Evolutionary conservation across 1,139 yeast genomes (phyloP), one percentile per base, ranked within the genome.

Genomic region (Yamadazyma sp.): DNA sequence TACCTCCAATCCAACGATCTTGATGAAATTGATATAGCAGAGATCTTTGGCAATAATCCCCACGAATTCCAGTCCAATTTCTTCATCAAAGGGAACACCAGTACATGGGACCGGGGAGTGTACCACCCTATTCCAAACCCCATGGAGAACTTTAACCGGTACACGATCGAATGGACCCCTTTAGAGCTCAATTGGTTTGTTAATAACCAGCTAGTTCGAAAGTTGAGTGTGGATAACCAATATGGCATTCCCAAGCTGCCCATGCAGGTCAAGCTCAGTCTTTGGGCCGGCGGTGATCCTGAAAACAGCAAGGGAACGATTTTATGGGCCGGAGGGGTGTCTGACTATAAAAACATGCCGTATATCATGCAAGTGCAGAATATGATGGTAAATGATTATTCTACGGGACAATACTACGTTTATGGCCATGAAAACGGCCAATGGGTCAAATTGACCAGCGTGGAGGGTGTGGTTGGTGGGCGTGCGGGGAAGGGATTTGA

Each of bases 1-100:
- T 73, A 72, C 47, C 49, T 73, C 17, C 78, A 72, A 48, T 64
- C 72, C 42, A 72, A 71, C 43, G 76, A 69, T 47, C 55, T 65
- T 41, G 79, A 73, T 50, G 78, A 73, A 42, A 70, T 73, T 30
- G 78, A 73, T 43, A 50, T 70, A 9, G 67, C 64, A 17, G 78
- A 73, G 41, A 50, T 69, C 23, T 67, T 72, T 47, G 77, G 78
- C 2, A 65, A 68, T 12, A 59, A 63, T 38, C 53, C 52, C 2
- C 54, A 46, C 33, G 59, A 61, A 36, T 62, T 56, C 42, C 75
- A 70, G 43, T 56, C 75, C 15, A 72, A 72, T 50, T 73, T 54
- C 53, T 73, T 73, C 46, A 60, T 68, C 29, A 70, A 70, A 44
- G 78, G 78, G 0, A 67, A 71, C 40, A 57, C 62, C 8, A 50